Evolutionary conservation across 2,329 filamentous ascomycete species (phyloP).

Genomic region (Gremmenia infestans): DNA sequence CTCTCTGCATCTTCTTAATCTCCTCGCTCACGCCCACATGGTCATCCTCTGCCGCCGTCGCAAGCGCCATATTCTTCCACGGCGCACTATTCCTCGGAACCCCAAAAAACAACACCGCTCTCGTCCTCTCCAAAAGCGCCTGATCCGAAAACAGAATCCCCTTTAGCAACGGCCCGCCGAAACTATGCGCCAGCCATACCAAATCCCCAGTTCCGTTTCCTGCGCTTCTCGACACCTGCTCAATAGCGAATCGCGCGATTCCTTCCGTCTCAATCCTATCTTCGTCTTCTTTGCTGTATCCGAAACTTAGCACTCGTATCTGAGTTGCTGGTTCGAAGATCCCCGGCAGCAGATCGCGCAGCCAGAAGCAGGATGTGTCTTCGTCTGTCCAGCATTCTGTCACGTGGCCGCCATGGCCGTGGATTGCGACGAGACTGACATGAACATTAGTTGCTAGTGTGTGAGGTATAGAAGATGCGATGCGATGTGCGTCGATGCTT

Average conservation of each 20-base stretch:
- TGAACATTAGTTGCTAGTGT: not conserved
- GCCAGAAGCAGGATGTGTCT: not conserved
- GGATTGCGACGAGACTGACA: not conserved
- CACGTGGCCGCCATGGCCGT: not conserved
- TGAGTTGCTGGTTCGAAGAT: not conserved
- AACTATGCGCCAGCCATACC: not conserved
- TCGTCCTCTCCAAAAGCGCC: not conserved
- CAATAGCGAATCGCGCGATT: not conserved
- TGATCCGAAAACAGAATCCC: not conserved
- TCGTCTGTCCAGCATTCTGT: not conserved
- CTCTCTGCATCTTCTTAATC: not conserved
- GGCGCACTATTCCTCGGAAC: not conserved
- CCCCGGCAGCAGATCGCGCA: not conserved
- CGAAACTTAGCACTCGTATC: not conserved
- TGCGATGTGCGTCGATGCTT: not conserved
- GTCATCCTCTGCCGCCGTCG: not conserved
- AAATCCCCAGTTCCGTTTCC: not conserved
- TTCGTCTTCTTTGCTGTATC: not conserved
- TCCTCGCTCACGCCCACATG: not conserved
- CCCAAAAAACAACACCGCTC: not conserved
- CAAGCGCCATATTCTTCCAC: not conserved
- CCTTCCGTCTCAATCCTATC: not conserved
- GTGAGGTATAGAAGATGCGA: not conserved
- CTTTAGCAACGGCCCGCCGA: not conserved
- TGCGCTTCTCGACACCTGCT: not conserved